Evolutionary conservation across 2,329 filamentous ascomycete genomes (phyloP).

Genomic region (Aspergillus sp.): DNA sequence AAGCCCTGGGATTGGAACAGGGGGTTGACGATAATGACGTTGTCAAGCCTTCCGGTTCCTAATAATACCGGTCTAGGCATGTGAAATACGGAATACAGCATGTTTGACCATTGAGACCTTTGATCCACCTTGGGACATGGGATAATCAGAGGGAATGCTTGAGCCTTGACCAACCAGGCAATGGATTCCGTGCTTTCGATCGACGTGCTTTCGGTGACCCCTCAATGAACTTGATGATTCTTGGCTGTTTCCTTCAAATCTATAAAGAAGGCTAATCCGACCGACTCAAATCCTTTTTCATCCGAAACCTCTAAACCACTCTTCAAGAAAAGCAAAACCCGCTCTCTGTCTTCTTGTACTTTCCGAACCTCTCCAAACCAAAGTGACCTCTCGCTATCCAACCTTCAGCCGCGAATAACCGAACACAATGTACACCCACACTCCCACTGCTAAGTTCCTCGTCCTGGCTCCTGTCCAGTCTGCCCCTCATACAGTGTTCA

Average conservation of each 20-base stretch:
- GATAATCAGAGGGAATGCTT: not conserved
- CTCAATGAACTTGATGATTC: conserved; percentile 9
- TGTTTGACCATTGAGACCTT: conserved; percentile 9
- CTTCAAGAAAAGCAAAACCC: conserved; percentile 1
- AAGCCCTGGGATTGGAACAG: conserved; percentile 26
- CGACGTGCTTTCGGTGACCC: conserved; percentile 26
- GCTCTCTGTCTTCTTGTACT: not conserved
- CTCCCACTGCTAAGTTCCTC: conserved; percentile 32
- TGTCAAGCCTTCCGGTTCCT: conserved; percentile 24
- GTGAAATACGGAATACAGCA: conserved; percentile 21
- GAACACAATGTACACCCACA: conserved; percentile 31
- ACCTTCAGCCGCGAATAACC: not conserved
- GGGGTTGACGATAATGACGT: conserved; percentile 30
- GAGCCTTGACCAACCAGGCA: conserved; percentile 10
- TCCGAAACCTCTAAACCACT: conserved; percentile 8
- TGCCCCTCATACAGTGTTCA: not conserved
- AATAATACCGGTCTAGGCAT: conserved; percentile 25
- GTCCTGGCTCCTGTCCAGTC: conserved; percentile 33
- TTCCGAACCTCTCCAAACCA: not conserved
- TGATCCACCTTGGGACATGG: conserved; percentile 7
- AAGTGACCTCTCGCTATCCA: not conserved
- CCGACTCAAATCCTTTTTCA: conserved; percentile 8
- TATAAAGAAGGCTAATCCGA: conserved; percentile 31
- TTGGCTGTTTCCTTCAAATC: conserved; percentile 16
- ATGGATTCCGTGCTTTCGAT: conserved; percentile 25